phyloP scores from a whole-genome alignment of 129 eudicot species.

The Daucus carota region DH1_v3.0 NC_030385.2:20276001-20276500 shows the following conservation, averaged over 20 bases:
- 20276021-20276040: constrained; percentile 97
- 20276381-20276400: too few relatives aligned
- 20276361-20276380: too few relatives aligned
- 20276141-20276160: too few relatives aligned
- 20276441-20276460: too few relatives aligned
- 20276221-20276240: not conserved
- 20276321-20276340: too few relatives aligned
- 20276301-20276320: too few relatives aligned
- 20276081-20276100: not conserved
- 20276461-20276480: not conserved
- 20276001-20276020: constrained; percentile 86
- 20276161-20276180: not conserved
- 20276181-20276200: not conserved
- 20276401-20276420: too few relatives aligned
- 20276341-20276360: too few relatives aligned
- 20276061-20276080: not conserved
- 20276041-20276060: constrained; percentile 79
- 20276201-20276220: not conserved
- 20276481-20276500: too few relatives aligned
- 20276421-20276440: too few relatives aligned
- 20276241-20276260: not conserved
- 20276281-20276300: too few relatives aligned
- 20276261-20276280: too few relatives aligned
- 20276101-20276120: not conserved
- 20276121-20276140: not conserved